Conservation (phyloP, 805 yeast species). For the Candida yuanshanica region DNA sequence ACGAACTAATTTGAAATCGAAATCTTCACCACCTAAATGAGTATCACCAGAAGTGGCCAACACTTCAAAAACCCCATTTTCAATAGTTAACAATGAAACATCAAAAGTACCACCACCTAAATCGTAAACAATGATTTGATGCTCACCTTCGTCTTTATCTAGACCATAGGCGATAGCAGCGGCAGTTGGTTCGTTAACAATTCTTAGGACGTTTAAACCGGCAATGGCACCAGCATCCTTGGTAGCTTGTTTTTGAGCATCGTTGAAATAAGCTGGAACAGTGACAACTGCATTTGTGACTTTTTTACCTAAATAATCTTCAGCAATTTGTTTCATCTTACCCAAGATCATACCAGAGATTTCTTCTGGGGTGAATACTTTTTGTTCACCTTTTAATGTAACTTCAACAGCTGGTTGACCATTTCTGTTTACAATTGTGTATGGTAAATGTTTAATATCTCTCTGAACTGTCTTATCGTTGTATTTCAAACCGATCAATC, state of each 20-base stretch:
- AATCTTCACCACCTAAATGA: constrained; percentile 97
- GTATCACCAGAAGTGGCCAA: constrained; percentile 95
- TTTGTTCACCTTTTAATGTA: constrained; percentile 64
- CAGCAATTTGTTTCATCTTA: constrained; percentile 91
- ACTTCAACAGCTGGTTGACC: constrained; percentile 85
- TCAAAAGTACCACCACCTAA: constrained; percentile 98
- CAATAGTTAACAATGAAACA: constrained; percentile 82
- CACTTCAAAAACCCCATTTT: constrained; percentile 89
- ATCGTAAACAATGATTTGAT: constrained; percentile 87
- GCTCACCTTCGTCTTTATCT: constrained; percentile 75
- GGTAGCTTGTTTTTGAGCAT: constrained; percentile 92
- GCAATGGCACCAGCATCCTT: constrained; percentile 92
- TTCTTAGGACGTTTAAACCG: constrained; percentile 82
- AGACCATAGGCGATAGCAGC: constrained; percentile 97
- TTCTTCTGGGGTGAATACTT: constrained; percentile 86
- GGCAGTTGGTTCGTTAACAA: constrained; percentile 92
- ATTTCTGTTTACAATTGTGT: constrained; percentile 55
- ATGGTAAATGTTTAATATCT: constrained; percentile 83
- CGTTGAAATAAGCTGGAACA: constrained; percentile 90
- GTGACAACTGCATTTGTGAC: constrained; percentile 90
- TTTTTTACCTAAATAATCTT: constrained; percentile 77
- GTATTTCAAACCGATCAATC: constrained; percentile 83
- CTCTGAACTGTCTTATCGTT: constrained; percentile 71
- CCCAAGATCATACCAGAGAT: constrained; percentile 86
- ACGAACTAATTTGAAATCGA: constrained; percentile 82